Evolutionary conservation across 768 basidiomycete genomes (phyloP).

Genomic region (Exidia glandulosa): DNA sequence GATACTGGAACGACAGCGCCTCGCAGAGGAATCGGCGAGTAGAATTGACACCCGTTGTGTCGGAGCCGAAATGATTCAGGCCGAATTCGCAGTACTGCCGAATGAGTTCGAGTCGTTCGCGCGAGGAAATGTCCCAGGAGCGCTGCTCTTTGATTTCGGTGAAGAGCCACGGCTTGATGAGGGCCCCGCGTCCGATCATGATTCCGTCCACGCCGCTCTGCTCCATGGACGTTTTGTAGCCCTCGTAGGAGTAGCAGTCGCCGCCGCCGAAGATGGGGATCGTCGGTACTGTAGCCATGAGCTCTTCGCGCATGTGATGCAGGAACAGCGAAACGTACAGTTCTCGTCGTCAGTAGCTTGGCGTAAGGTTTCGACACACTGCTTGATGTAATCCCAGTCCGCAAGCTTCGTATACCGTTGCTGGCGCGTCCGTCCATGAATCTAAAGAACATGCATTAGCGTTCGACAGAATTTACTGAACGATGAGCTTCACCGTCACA

Average conservation of each 20-base stretch:
- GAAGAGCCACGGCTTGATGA: slow-evolving; percentile 95
- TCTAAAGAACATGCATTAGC: slow-evolving; percentile 39
- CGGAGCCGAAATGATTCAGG: slow-evolving; percentile 74
- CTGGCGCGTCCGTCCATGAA: slow-evolving; percentile 93
- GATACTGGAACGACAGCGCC: slow-evolving; percentile 90
- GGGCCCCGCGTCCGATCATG: slow-evolving; percentile 89
- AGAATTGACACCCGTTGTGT: slow-evolving; percentile 82
- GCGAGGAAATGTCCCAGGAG: slow-evolving; percentile 88
- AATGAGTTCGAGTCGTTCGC: slow-evolving; percentile 71
- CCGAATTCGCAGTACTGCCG: slow-evolving; percentile 82
- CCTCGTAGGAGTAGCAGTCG: slow-evolving; percentile 82
- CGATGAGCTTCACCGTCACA: slow-evolving; percentile 32
- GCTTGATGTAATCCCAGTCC: slow-evolving; percentile 89
- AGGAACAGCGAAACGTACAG: slow-evolving; percentile 30
- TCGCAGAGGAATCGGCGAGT: slow-evolving; percentile 91
- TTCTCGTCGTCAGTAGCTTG: slow-evolving; percentile 59
- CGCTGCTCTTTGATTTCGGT: slow-evolving; percentile 87
- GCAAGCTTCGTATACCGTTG: slow-evolving; percentile 88
- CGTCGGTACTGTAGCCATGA: slow-evolving; percentile 55
- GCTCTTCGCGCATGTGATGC: background rate
- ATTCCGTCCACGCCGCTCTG: slow-evolving; percentile 83
- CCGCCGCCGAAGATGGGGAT: slow-evolving; percentile 97
- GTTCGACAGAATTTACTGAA: slow-evolving; percentile 22
- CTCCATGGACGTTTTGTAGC: slow-evolving; percentile 69
- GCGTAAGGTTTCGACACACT: slow-evolving; percentile 75